These are phyloP conservation scores for Pleurostoma richardsiae DNA, from an alignment of 2,329 filamentous ascomycete genomes.

Conservation along the genomic window DNA sequence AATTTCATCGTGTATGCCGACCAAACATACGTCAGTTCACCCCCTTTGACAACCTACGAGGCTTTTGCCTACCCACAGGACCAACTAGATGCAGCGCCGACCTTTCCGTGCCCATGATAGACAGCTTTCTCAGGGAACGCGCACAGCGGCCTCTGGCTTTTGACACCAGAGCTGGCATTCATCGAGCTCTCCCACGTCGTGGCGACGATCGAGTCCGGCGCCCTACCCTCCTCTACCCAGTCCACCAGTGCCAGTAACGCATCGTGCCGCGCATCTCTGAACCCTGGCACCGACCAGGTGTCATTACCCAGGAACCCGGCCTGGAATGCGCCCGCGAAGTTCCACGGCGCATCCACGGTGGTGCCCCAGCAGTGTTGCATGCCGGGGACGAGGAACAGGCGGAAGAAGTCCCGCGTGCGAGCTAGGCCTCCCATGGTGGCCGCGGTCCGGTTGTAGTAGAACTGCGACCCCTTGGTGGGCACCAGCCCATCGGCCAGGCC, in stretches of 20 bases:
- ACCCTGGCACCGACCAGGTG: conserved; percentile 27
- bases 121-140: conserved; percentile 14
- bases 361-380: conserved; percentile 40
- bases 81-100: conserved; percentile 7
- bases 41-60: too few relatives aligned
- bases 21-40: too few relatives aligned
- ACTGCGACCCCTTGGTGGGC: conserved; percentile 19
- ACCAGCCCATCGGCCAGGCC: conserved; percentile 32
- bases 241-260: conserved; percentile 11
- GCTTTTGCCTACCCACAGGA: neutral
- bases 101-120: conserved; percentile 6
- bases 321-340: conserved; percentile 23
- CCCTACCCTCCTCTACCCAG: conserved; percentile 15
- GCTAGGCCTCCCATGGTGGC: conserved; percentile 26
- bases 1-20: too few relatives aligned
- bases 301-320: conserved; percentile 15
- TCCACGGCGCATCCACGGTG: conserved; percentile 25
- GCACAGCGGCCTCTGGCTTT: conserved; percentile 16
- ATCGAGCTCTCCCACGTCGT: conserved; percentile 12
- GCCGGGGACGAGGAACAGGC: conserved; percentile 44
- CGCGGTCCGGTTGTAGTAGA: conserved; percentile 25
- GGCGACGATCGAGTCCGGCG: conserved; percentile 8
- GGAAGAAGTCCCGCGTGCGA: conserved; percentile 40
- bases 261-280: conserved; percentile 26
- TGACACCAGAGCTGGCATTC: conserved; percentile 11